Evolutionary conservation across 495 filamentous ascomycete genomes (phyloP), one percentile per base, ranked within the genome.

Genomic region (Penicillium bialowiezense): DNA sequence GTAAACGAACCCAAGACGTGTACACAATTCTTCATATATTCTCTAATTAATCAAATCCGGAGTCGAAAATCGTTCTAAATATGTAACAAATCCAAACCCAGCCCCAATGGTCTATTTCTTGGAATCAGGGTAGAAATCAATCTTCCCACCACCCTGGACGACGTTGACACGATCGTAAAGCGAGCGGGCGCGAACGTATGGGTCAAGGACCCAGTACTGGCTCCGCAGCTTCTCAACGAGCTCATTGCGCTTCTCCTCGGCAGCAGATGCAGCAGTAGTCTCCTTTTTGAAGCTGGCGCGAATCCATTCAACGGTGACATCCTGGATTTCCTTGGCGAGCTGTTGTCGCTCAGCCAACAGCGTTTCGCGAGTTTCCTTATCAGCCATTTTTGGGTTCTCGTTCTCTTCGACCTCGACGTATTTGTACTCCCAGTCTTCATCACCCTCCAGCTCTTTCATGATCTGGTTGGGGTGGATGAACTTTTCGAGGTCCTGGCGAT

Each of bases 141-240:
- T 68, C 59, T 73, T 74, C 1, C 90, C 90, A 23, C 74, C 82
- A 1, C 77, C 69, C 47, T 78, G 62, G 35, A 95, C 71, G 50
- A 93, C 74, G 1, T 89, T 84, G 8, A 76, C 73, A 51, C 90
- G 75, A 61, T 95, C 90, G 53, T 95, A 95, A 18, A 82, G 67
- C 9, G 83, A 84, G 56, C 83, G 75, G 33, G 87, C 84, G 13
- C 90, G 75, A 18, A 91, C 41, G 62, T 91, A 90, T 0, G 86
- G 86, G 62, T 93, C 89, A 7, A 91, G 59, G 9, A 72, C 54
- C 93, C 95, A 98, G 68, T 98, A 97, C 44, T 89, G 87, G 29
- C 76, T 74, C 24, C 80, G 73, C 50, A 97, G 63, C 42, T 76
- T 65, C 45, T 76, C 78, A 10, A 85, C 67, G 13, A 96, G 63